Percentiles rank a stretch among this genome's conserved stretches.
Evolutionary conservation across 1,284 basidiomycete genomes (phyloP).

Genomic region (Cryptococcus sp.): DNA sequence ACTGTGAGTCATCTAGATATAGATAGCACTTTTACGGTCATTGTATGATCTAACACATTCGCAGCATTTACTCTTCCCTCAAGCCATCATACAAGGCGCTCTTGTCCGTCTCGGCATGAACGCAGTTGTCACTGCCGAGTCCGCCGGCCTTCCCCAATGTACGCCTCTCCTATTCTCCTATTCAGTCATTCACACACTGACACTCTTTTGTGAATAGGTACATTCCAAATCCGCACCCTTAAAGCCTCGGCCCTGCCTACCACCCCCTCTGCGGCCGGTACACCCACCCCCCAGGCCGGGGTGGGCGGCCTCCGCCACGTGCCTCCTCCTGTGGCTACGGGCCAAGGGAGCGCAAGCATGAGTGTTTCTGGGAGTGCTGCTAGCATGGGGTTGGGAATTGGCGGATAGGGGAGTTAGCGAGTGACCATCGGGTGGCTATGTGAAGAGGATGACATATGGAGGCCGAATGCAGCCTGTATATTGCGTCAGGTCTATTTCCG

Average conservation of each 20-base stretch:
- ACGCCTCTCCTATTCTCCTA: conserved; percentile 29
- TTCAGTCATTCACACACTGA: not conserved
- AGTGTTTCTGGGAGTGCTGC: conserved; percentile 2
- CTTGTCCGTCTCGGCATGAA: conserved; percentile 71
- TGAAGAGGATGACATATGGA: too few relatives aligned
- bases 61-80: conserved; percentile 73
- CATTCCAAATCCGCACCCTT: conserved; percentile 44
- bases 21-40: conserved; percentile 2
- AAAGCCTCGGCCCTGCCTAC: conserved; percentile 16
- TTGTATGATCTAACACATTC: not conserved
- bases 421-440: too few relatives aligned
- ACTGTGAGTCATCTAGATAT: conserved; percentile 60
- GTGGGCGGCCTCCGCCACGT: not conserved
- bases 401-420: not conserved
- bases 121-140: conserved; percentile 69
- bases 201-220: conserved; percentile 22
- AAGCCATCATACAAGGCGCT: conserved; percentile 77
- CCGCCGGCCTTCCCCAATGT: conserved; percentile 81
- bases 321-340: not conserved
- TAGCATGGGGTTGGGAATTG: conserved; percentile 25
- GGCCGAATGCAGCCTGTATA: too few relatives aligned
- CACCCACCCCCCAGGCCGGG: conserved; percentile 9
- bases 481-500: too few relatives aligned
- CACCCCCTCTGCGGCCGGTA: conserved; percentile 14
- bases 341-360: not conserved